A percentile compares a stretch with the other conserved stretches of the same genome.
Conservation (phyloP, 2,329 filamentous ascomycete genomes). For the Colletotrichum phormii region DNA sequence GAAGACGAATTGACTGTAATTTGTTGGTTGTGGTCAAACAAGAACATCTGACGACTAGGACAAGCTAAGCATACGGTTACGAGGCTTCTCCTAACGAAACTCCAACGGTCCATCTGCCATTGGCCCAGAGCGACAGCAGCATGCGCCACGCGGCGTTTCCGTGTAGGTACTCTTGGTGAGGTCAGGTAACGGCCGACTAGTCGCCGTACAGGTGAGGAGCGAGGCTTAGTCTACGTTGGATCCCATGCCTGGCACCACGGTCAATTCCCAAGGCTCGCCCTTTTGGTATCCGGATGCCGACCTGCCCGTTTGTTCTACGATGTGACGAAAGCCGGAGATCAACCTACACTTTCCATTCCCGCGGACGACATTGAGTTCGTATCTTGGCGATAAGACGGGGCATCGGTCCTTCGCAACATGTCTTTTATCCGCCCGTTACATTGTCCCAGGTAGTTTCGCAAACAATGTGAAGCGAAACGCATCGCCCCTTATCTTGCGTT, state of each 20-base stretch:
- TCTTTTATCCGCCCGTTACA: background rate
- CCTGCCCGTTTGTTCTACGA: background rate
- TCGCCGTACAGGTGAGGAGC: slow-evolving; percentile 13
- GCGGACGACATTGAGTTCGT: background rate
- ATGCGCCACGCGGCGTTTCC: slow-evolving; percentile 33
- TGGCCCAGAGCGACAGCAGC: slow-evolving; percentile 11
- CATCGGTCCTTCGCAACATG: background rate
- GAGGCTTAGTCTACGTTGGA: slow-evolving; percentile 31
- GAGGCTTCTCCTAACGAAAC: background rate
- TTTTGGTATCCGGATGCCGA: slow-evolving; percentile 7
- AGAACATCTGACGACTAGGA: background rate
- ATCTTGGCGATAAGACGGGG: background rate
- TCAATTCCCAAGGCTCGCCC: slow-evolving; percentile 2
- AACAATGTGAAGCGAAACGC: background rate
- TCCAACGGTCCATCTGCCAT: background rate
- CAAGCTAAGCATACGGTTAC: background rate
- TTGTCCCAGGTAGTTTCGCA: background rate
- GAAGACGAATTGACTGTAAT: background rate
- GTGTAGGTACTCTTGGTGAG: slow-evolving; percentile 18
- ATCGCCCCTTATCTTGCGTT: slow-evolving; percentile 4
- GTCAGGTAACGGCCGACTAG: slow-evolving; percentile 11
- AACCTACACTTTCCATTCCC: background rate
- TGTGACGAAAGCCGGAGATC: background rate
- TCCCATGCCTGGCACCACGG: slow-evolving; percentile 17
- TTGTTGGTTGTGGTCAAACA: background rate